These are phyloP conservation scores for Pharus latifolius DNA, from an alignment of 176 grass and related monocot genomes.

Conservation along the genomic window DNA sequence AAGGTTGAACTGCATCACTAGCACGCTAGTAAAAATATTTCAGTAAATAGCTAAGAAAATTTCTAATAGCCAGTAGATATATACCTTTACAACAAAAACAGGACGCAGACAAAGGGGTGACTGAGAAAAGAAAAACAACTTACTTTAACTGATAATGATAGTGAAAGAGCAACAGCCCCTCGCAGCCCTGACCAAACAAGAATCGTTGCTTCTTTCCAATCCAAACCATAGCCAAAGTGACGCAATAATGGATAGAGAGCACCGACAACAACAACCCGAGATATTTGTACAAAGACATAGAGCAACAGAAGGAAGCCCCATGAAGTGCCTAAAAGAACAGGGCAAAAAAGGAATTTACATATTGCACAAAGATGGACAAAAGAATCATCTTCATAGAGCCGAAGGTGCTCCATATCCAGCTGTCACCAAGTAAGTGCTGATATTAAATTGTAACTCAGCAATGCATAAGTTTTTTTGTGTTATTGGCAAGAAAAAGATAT, in stretches of 20 bases:
- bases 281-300: constrained; percentile 72
- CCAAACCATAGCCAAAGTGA: constrained; percentile 84
- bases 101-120: background rate
- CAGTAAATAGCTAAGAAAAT: constrained; percentile 13
- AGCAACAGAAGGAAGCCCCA: constrained; percentile 86
- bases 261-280: constrained; percentile 63
- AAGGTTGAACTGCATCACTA: constrained; percentile 46
- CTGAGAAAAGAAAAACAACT: constrained; percentile 10
- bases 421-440: background rate
- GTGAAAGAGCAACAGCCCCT: constrained; percentile 77
- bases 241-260: constrained; percentile 61
- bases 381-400: background rate
- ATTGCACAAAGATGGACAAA: background rate
- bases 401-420: background rate
- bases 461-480: background rate
- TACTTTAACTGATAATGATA: constrained; percentile 82
- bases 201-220: constrained; percentile 71
- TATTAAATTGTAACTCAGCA: background rate
- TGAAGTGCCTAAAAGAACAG: constrained; percentile 57
- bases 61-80: background rate
- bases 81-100: constrained; percentile 6
- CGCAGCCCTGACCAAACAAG: constrained; percentile 78
- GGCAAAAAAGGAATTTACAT: constrained; percentile 1
- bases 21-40: constrained; percentile 27
- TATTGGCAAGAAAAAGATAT: background rate